Evolutionary conservation across 2,329 filamentous ascomycete species (phyloP), one percentile per base, ranked within the genome.

Genomic region (Pestalotiopsis sp.): DNA sequence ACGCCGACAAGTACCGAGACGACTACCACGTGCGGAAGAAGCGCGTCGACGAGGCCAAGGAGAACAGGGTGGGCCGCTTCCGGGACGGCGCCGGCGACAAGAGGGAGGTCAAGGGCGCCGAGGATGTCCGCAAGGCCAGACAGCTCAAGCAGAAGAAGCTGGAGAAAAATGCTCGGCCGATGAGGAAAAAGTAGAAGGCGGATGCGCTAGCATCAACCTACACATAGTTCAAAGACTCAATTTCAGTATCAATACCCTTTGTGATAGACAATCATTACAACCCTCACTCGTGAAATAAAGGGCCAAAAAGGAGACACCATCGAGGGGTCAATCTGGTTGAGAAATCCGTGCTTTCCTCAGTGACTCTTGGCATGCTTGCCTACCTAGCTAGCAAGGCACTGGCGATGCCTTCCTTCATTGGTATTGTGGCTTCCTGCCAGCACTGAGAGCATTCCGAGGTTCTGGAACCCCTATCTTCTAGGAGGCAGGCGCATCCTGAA

Each of bases 21-120:
- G 95, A 99, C 82, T 99, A 93, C 82, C 86, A 97, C 72, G 90
- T 91, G 78, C 91, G 93, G 83, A 97, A 96, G 90, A 95, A 95
- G 90, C 91, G 94, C 77, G 91, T 96, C 20, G 90, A 90, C 17
- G 94, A 94, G 78, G 95, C 95, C 61, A 92, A 92, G 82, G 93
- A 98, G 85, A 94, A 94, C 84, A 86, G 92, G 23, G 82, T 94
- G 38, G 93, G 92, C 65, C 87, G 89, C 71, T 95, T 91, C 83
- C 89, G 85, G 78, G 92, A 94, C 73, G 90, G 91, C 39, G 87
- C 85, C 74, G 92, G 92, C 67, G 92, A 74, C 64, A 81, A 82
- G 79, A 83, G 85, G 77, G 95, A 98, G 84, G 83, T 98, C 77
- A 94, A 92, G 85, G 92, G 88, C 68, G 89, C 90, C 68, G 91